Evolutionary conservation across 148 eudicot species (phyloP).

Genomic region (Vaccinium corymbosum): DNA sequence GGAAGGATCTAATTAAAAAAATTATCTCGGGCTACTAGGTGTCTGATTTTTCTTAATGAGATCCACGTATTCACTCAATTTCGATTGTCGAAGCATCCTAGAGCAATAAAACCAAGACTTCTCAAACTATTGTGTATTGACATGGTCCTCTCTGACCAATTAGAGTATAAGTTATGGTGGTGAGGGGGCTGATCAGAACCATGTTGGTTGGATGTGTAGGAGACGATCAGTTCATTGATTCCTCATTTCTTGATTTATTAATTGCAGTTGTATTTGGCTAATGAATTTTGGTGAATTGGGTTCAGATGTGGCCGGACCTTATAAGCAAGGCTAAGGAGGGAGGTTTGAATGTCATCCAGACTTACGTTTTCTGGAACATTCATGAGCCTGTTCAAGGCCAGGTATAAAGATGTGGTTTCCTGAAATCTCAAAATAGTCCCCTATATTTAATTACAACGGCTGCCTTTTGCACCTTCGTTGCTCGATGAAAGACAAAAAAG

Average conservation of each 20-base stretch:
- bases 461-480: background rate
- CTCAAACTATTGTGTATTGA: background rate
- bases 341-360: slow-evolving; percentile 52
- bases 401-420: slow-evolving; percentile 24
- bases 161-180: background rate
- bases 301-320: slow-evolving; percentile 51
- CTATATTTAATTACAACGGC: background rate
- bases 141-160: background rate
- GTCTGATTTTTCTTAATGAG: background rate
- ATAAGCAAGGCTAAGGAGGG: slow-evolving; percentile 46
- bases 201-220: background rate
- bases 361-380: slow-evolving; percentile 63
- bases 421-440: background rate
- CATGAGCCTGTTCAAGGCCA: slow-evolving; percentile 62
- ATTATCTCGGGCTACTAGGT: background rate
- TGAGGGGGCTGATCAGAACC: background rate
- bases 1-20: background rate
- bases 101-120: background rate
- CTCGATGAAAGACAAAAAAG: background rate
- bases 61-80: background rate
- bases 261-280: background rate
- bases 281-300: slow-evolving; percentile 7
- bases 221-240: background rate
- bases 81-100: background rate
- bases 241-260: background rate